Evolutionary conservation across 1,139 yeast genomes (phyloP), one percentile per base, ranked within the genome.

Genomic region (Pichia inconspicua): DNA sequence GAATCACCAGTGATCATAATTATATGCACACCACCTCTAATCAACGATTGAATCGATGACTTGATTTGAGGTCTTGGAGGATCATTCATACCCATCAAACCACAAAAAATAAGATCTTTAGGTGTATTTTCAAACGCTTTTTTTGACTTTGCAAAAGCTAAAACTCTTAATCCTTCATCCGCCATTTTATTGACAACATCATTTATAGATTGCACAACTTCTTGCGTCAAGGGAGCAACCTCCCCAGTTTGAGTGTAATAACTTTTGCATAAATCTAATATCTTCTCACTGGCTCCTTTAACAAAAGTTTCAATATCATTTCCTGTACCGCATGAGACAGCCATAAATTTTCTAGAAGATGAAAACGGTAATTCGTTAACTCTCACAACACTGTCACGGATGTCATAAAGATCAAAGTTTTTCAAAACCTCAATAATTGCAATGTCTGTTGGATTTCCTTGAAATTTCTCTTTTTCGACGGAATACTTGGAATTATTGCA

Each of bases 1-100:
- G 90, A 78, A 66, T 92, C 98, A 57, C 98, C 98, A 19, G 98
- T 92, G 57, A 92, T 90, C 97, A 92, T 92, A 46, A 92, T 85
- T 15, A 92, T 89, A 63, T 88, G 95, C 40, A 92, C 97, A 46
- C 97, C 96, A 53, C 97, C 96, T 60, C 81, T 81, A 74, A 88
- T 75, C 53, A 92, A 73, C 54, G 80, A 71, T 17, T 85, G 76
- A 52, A 92, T 77, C 2, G 96, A 82, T 49, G 74, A 70, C 46
- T 78, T 75, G 6, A 89, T 97, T 52, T 84, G 82, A 10, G 90
- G 83, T 61, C 97, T 78, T 48, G 97, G 98, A 12, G 98, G 98
- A 67, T 92, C 97, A 58, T 87, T 87, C 95, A 92, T 88, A 49
- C 96, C 97, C 55, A 87, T 73, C 43, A 92, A 68, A 7, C 98